Evolutionary conservation across 371 early-diverging fungal species (phyloP).

Genomic region (Syncephalastrum racemosum): DNA sequence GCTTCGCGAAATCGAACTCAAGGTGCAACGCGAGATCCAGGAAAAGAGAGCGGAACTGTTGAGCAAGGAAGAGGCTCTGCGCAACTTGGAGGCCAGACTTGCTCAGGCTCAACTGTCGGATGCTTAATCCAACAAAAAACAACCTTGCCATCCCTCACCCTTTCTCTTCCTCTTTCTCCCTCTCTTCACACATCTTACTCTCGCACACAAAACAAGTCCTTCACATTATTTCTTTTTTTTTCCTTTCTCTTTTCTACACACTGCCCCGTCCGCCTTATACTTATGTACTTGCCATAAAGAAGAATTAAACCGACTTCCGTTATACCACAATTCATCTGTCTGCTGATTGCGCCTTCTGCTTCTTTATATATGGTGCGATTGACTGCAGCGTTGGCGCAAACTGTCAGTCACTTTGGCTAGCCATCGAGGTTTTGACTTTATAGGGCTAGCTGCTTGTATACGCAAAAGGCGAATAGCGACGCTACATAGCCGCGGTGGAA

Average conservation of each 20-base stretch:
- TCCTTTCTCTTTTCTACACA: slow-evolving; percentile 10
- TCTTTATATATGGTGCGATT: no score
- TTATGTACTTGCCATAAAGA: slow-evolving; percentile 1
- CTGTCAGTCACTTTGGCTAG: no score
- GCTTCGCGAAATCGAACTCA: slow-evolving; percentile 60
- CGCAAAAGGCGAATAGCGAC: no score
- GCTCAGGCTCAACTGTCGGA: slow-evolving; percentile 47
- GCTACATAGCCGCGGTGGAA: no score
- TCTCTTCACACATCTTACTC: not conserved
- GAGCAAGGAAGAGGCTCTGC: slow-evolving; percentile 61
- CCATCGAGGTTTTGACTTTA: no score
- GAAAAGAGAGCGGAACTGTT: slow-evolving; percentile 60
- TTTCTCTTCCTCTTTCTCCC: not conserved
- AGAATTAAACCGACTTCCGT: no score
- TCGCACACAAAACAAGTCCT: slow-evolving; percentile 1
- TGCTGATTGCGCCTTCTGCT: no score
- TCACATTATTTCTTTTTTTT: slow-evolving; percentile 10
- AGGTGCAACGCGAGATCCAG: slow-evolving; percentile 61
- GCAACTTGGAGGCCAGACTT: slow-evolving; percentile 53
- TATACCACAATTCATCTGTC: no score
- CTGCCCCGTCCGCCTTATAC: slow-evolving; percentile 5
- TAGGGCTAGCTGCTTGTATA: no score
- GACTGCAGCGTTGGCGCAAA: no score
- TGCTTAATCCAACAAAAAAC: slow-evolving; percentile 13
- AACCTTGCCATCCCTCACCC: not conserved